Evolutionary conservation across 148 eudicot species (phyloP).

Genomic region (Vaccinium corymbosum): DNA sequence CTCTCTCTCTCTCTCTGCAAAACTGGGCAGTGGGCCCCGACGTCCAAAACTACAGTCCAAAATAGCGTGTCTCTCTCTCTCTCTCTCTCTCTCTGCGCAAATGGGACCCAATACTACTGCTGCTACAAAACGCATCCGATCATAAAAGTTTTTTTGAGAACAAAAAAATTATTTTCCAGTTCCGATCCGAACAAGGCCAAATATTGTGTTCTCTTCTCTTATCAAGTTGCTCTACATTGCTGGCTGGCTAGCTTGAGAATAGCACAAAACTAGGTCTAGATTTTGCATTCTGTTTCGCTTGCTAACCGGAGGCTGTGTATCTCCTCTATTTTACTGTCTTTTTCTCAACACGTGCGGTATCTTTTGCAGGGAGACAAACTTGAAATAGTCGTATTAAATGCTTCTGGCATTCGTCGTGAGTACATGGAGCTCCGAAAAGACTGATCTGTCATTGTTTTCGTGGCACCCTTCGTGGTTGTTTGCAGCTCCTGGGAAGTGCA

Average conservation of each 20-base stretch:
- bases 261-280: background rate
- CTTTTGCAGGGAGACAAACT: conserved; percentile 83
- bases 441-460: conserved; percentile 18
- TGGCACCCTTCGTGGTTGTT: background rate
- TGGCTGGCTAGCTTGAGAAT: background rate
- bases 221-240: background rate
- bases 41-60: too few species aligned
- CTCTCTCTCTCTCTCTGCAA: too few species aligned
- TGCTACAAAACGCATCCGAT: too few species aligned
- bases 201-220: background rate
- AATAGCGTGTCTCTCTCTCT: too few species aligned
- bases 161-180: too few species aligned
- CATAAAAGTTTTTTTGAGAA: too few species aligned
- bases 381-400: conserved; percentile 68
- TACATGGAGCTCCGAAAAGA: conserved; percentile 84
- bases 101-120: too few species aligned
- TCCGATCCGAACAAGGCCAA: too few species aligned
- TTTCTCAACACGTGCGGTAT: background rate
- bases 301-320: background rate
- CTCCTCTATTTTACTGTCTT: background rate
- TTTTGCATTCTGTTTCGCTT: background rate
- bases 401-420: conserved; percentile 62
- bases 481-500: conserved; percentile 1
- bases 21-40: too few species aligned
- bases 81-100: too few species aligned